A percentile compares a stretch with the other conserved stretches of the same genome.
These are phyloP conservation scores for Nitzschia sp. DNA, from an alignment of 108 stramenopile species.

Conservation along the genomic window DNA sequence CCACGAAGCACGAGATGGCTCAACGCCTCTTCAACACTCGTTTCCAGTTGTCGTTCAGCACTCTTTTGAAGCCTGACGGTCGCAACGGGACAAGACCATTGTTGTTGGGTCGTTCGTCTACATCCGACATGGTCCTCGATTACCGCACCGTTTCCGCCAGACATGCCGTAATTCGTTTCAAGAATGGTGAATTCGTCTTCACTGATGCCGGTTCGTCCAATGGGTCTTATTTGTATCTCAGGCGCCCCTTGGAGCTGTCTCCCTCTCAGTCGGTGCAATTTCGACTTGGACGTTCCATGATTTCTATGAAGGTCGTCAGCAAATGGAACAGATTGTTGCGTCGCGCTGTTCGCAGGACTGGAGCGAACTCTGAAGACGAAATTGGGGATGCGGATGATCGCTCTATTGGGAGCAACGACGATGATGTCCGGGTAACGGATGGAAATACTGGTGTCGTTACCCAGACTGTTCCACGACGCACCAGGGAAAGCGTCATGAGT, in stretches of 20 bases:
- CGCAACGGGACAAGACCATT: constrained; percentile 84
- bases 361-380: constrained; percentile 24
- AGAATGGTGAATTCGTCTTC: constrained; percentile 90
- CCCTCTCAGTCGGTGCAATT: constrained; percentile 80
- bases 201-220: constrained; percentile 88
- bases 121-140: constrained; percentile 95
- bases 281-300: constrained; percentile 81
- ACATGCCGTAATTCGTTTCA: constrained; percentile 86
- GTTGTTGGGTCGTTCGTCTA: constrained; percentile 91
- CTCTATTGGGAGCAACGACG: constrained; percentile 84
- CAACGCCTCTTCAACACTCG: constrained; percentile 94
- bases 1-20: constrained; percentile 94
- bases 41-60: constrained; percentile 93
- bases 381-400: constrained; percentile 53
- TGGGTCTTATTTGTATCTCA: constrained; percentile 83
- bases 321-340: constrained; percentile 83
- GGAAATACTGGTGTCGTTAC: constrained; percentile 67
- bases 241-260: constrained; percentile 81
- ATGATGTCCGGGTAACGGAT: constrained; percentile 75
- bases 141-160: constrained; percentile 90
- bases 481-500: constrained; percentile 77
- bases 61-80: constrained; percentile 87
- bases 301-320: constrained; percentile 87
- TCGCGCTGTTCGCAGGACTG: constrained; percentile 67
- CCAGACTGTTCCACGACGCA: constrained; percentile 56